Base-by-base conservation (phyloP, 2,329 filamentous ascomycete genomes). In the Alternaria triticina region DNA sequence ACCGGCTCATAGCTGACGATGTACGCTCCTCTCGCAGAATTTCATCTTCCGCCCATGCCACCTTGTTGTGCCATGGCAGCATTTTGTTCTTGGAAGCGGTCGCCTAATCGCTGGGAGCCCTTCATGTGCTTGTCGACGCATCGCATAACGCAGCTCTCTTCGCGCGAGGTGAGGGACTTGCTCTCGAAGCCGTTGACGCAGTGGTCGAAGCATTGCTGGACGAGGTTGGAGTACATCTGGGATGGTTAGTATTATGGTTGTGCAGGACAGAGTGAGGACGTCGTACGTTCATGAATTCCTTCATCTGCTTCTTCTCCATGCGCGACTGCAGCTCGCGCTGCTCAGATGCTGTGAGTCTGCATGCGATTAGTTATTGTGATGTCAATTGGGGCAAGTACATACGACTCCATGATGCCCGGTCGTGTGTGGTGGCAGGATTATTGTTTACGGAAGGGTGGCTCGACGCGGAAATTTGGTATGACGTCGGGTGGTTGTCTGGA, bases 131-230 rank as follows among this genome's bases (percentile, higher is more conserved):
- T 99, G 83, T 96, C 91, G 66, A 98, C 94, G 83, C 96, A 99
- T 76, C 94, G 92, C 84, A 93, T 90, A 76, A 98, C 90, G 85
- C 96, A 99, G 80, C 92, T 91, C 77, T 92, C 91, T 84, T 99
- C 96, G 80, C 93, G 91, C 71, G 90, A 88, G 68, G 92, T 91
- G 70, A 99, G 89, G 52, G 93, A 92, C 85, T 98, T 98, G 84
- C 94, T 97, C 77, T 94, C 97, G 88, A 99, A 99, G 86, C 98
- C 94, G 83, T 94, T 95, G 83, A 99, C 89, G 86, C 96, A 99
- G 83, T 96, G 91, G 80, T 93, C 90, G 87, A 99, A 99, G 89
- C 96, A 99, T 83, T 90, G 88, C 81, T 93, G 90, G 75, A 94
- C 91, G 59, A 92, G 86, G 83, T 88, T 90, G 76, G 88, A 89